These are phyloP conservation scores for Aspergillus sclerotioniger DNA, from an alignment of 495 filamentous ascomycete genomes.

Conservation along the genomic window DNA sequence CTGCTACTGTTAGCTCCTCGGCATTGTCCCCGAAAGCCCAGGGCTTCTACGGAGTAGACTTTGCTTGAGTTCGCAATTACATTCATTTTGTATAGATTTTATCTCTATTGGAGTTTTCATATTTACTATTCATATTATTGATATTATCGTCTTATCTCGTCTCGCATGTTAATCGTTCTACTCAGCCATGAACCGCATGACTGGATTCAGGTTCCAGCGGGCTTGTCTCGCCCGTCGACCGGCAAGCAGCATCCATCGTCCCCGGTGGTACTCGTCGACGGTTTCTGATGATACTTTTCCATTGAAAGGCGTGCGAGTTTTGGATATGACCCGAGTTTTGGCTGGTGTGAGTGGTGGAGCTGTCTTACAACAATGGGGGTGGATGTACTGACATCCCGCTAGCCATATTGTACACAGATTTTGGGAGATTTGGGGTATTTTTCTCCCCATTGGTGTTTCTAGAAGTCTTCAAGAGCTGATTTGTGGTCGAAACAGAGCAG, in stretches of 20 bases:
- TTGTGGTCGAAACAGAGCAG: conserved; percentile 59
- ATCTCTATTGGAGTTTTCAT: too few species aligned
- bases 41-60: too few species aligned
- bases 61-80: conserved; percentile 1
- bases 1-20: too few species aligned
- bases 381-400: background rate
- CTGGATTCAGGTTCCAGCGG: conserved; percentile 25
- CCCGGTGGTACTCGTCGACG: conserved; percentile 32
- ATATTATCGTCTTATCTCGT: conserved; percentile 14
- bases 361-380: background rate
- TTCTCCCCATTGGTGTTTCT: background rate
- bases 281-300: conserved; percentile 52
- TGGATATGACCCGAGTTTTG: conserved; percentile 96
- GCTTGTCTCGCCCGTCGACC: conserved; percentile 27
- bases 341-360: conserved; percentile 71
- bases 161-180: too few species aligned
- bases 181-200: conserved; percentile 24
- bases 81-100: conserved; percentile 6
- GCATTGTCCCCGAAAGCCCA: too few species aligned
- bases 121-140: conserved; percentile 9
- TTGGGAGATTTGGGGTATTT: conserved; percentile 91
- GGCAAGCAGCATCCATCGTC: conserved; percentile 17
- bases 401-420: conserved; percentile 99
- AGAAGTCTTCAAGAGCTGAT: background rate
- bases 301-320: conserved; percentile 77